A percentile compares a stretch with the other conserved stretches of the same genome.
These are phyloP conservation scores for Dactylellina haptotyla DNA, from an alignment of 2,329 filamentous ascomycete genomes.

Conservation along the genomic window DNA sequence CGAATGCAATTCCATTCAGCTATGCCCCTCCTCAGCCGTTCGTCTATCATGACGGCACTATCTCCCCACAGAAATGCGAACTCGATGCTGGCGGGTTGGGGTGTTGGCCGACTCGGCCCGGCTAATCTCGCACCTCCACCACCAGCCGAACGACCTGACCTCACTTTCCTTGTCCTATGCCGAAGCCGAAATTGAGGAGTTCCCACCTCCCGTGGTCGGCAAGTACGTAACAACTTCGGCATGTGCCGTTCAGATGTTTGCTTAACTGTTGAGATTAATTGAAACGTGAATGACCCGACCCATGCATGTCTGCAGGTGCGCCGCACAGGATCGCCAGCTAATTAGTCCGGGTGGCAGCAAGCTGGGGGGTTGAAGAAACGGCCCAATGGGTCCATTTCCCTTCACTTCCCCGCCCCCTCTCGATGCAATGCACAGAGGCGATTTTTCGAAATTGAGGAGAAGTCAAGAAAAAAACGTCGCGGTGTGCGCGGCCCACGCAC, in stretches of 20 bases:
- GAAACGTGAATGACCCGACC: not conserved
- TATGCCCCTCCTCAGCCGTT: not conserved
- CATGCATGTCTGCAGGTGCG: conserved; percentile 18
- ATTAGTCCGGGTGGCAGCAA: not conserved
- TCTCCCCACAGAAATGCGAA: not conserved
- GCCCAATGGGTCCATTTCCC: not conserved
- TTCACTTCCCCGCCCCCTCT: conserved; percentile 25
- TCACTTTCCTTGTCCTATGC: conserved; percentile 3
- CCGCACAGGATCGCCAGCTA: not conserved
- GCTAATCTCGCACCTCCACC: conserved; percentile 20
- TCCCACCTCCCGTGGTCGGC: conserved; percentile 29
- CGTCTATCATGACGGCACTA: not conserved
- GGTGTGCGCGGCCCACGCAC: conserved; percentile 26
- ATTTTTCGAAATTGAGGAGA: too few species aligned
- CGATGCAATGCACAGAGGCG: not conserved
- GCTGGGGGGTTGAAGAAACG: not conserved
- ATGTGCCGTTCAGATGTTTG: conserved; percentile 11
- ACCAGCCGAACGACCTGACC: conserved; percentile 20
- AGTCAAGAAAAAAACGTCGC: conserved; percentile 13
- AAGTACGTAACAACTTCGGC: not conserved
- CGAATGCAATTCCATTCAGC: not conserved
- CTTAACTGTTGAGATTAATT: conserved; percentile 40
- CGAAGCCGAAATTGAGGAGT: conserved; percentile 48
- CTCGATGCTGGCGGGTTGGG: conserved; percentile 5
- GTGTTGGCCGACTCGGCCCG: conserved; percentile 21